Evolutionary conservation across 2,329 filamentous ascomycete genomes (phyloP), one percentile per base, ranked within the genome.

Genomic region (Aspergillus jensenii): DNA sequence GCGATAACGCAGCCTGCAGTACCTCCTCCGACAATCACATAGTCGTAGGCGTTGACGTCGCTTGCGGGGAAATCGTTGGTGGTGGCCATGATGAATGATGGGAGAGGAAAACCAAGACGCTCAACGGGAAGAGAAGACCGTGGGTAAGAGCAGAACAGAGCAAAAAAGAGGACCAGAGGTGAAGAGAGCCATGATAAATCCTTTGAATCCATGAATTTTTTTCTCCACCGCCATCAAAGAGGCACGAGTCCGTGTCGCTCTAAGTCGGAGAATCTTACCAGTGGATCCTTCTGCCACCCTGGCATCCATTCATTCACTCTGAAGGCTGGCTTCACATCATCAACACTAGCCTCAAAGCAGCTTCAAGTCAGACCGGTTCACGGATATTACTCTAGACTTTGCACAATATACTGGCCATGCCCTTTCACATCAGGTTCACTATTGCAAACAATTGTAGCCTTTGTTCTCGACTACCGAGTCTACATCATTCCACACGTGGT

Each of bases 1-100:
- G 90, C 91, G 67, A 95, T 84, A 60, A 95, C 90, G 78, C 90
- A 95, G 75, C 91, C 91, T 48, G 91, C 90, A 50, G 91, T 95
- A 70, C 91, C 91, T 62, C 91, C 91, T 63, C 91, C 91, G 51
- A 95, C 89, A 66, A 95, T 86, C 74, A 95, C 83, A 79, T 93
- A 95, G 83, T 95, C 90, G 77, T 87, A 95, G 78, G 81, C 82
- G 76, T 87, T 81, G 69, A 82, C 81, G 65, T 89, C 86, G 70
- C 83, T 78, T 62, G 84, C 74, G 48, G 88, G 82, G 63, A 93
- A 81, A 58, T 86, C 79, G 64, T 83, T 86, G 63, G 89, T 93
- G 52, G 89, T 90, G 45, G 70, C 68, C 82, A 87, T 87, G 64
- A 66, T 82, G 74, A 57, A 63, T 57, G 57, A 55, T 47, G 40